These are phyloP conservation scores for Fusarium nanum DNA, from an alignment of 2,329 filamentous ascomycete species.

Conservation along the genomic window DNA sequence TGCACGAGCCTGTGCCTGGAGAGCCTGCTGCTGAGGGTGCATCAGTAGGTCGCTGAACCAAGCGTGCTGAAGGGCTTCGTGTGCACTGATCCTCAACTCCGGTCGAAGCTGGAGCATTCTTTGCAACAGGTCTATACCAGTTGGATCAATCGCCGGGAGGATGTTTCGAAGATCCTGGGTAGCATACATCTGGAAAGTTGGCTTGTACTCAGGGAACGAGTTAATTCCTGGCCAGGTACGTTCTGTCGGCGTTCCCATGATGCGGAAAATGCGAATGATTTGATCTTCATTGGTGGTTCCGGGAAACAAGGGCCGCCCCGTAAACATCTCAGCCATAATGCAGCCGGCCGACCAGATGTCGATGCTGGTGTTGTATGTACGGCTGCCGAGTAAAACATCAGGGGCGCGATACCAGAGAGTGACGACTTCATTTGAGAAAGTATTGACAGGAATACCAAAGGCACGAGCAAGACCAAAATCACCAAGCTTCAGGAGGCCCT, in stretches of 20 bases:
- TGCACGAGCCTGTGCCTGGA: conserved; percentile 57
- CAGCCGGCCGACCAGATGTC: conserved; percentile 99
- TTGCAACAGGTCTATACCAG: conserved; percentile 87
- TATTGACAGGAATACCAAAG: conserved; percentile 97
- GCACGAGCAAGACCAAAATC: conserved; percentile 95
- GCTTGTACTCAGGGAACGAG: conserved; percentile 97
- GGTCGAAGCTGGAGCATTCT: conserved; percentile 93
- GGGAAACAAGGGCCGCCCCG: conserved; percentile 92
- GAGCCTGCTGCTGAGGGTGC: conserved; percentile 59
- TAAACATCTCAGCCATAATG: conserved; percentile 99
- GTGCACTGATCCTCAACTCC: conserved; percentile 88
- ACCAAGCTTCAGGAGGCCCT: conserved; percentile 89
- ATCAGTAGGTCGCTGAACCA: conserved; percentile 87
- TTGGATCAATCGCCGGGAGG: conserved; percentile 87
- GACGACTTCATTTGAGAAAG: conserved; percentile 97
- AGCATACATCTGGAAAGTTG: conserved; percentile 91
- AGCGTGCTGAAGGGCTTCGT: conserved; percentile 86
- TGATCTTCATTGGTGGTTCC: conserved; percentile 99
- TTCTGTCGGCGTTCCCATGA: conserved; percentile 98
- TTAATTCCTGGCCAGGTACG: conserved; percentile 95
- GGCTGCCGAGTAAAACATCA: conserved; percentile 90
- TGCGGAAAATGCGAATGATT: conserved; percentile 94
- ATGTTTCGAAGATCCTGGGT: conserved; percentile 91
- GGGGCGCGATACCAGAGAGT: conserved; percentile 98
- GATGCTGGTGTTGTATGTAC: conserved; percentile 99